Conservation (phyloP, 2,329 filamentous ascomycete species). For the Aspergillus spinulosporus region DNA sequence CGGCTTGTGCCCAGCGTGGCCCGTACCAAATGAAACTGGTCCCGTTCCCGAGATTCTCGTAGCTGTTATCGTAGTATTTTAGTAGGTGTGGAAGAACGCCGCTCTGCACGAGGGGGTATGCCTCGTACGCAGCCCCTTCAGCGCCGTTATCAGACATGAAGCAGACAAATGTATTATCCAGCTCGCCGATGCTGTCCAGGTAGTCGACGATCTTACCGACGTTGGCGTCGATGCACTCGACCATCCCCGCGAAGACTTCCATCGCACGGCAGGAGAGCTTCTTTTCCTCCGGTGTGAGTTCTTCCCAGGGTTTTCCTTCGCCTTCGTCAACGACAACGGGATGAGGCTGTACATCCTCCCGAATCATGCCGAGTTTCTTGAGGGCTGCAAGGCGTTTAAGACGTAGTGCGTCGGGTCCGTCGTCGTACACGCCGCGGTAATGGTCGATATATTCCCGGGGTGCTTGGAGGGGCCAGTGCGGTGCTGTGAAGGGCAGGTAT, state of each 20-base stretch:
- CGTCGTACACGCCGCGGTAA: constrained; percentile 61
- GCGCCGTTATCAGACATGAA: constrained; percentile 67
- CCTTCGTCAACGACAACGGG: constrained; percentile 46
- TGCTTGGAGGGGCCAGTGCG: constrained; percentile 64
- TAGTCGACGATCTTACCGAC: constrained; percentile 61
- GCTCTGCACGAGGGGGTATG: constrained; percentile 58
- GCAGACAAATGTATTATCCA: constrained; percentile 64
- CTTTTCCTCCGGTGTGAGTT: constrained; percentile 40
- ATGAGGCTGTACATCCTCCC: constrained; percentile 45
- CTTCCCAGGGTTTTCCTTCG: constrained; percentile 47
- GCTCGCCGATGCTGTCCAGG: constrained; percentile 56
- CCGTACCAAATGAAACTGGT: constrained; percentile 64
- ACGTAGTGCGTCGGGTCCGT: constrained; percentile 60
- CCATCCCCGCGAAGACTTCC: constrained; percentile 66
- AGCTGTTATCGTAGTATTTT: constrained; percentile 58
- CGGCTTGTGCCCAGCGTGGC: constrained; percentile 57
- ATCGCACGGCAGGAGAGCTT: constrained; percentile 52
- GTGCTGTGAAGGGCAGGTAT: constrained; percentile 62
- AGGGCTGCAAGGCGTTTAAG: constrained; percentile 55
- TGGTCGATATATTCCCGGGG: constrained; percentile 57
- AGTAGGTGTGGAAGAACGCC: constrained; percentile 56
- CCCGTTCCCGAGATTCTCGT: constrained; percentile 46
- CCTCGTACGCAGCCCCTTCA: constrained; percentile 60
- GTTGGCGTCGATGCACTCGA: constrained; percentile 62
- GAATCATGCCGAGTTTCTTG: constrained; percentile 59